phyloP scores from a whole-genome alignment of 192 early-diverging fungal genomes.

The Chytriomyces sp. region DNA sequence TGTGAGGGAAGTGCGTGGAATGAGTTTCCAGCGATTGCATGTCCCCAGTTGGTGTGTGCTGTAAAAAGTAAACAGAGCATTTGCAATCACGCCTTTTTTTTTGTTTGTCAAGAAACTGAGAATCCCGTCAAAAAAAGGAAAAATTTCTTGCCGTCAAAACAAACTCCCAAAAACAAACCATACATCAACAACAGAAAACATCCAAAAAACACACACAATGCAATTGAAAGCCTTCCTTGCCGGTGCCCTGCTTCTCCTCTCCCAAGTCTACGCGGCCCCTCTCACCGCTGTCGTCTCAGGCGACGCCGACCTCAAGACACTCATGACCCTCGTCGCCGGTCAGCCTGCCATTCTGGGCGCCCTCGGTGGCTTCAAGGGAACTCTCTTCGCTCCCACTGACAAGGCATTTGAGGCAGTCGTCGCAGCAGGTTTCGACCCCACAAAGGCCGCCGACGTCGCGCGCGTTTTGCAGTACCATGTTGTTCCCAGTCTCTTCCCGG shows the following conservation, averaged over 20 bases:
- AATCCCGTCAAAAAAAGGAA: no score
- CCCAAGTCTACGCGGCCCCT: background rate
- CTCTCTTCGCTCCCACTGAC: conserved; percentile 37
- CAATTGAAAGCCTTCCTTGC: background rate
- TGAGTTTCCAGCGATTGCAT: no score
- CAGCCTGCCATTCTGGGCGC: conserved; percentile 12
- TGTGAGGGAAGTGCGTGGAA: no score
- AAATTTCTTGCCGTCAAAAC: no score
- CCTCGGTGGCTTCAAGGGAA: conserved; percentile 14
- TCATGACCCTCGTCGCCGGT: conserved; percentile 20
- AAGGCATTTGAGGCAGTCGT: conserved; percentile 15
- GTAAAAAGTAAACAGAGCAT: no score
- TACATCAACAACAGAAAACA: no score
- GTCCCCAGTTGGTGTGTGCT: no score
- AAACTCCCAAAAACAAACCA: no score
- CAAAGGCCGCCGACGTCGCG: background rate
- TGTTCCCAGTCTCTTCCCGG: conserved; percentile 6
- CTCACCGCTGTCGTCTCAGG: conserved; percentile 19
- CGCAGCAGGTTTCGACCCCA: conserved; percentile 16
- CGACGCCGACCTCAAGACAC: conserved; percentile 4
- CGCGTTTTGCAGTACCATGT: conserved; percentile 30
- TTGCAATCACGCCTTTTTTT: no score
- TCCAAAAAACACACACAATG: no score
- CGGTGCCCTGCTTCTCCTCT: background rate
- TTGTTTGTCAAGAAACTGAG: no score